These are phyloP conservation scores for Dendrobium huoshanense DNA, from an alignment of 106 monocot genomes.

Conservation along the genomic window DNA sequence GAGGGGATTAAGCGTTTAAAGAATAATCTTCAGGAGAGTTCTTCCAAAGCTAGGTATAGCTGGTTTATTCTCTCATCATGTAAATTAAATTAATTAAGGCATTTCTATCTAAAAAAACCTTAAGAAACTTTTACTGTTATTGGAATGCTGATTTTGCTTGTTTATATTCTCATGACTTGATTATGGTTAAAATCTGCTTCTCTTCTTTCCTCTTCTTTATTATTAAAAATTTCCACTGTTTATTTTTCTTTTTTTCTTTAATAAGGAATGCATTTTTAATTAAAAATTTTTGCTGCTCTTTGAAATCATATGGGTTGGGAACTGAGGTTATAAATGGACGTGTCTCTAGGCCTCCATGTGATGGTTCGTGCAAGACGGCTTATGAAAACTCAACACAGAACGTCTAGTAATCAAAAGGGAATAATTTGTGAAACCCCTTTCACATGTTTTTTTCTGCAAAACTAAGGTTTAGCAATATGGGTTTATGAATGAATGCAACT, in stretches of 20 bases:
- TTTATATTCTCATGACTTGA: background rate
- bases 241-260: background rate
- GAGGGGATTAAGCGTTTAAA: constrained; percentile 49
- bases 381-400: background rate
- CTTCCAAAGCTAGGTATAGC: constrained; percentile 43
- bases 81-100: background rate
- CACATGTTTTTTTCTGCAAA: background rate
- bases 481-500: no score
- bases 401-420: background rate
- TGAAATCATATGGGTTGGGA: background rate
- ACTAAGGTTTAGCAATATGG: no score
- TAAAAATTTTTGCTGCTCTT: background rate
- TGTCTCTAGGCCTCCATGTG: background rate
- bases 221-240: background rate
- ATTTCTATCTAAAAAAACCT: background rate
- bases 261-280: background rate
- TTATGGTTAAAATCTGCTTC: background rate
- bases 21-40: constrained; percentile 30
- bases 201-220: background rate
- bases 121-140: background rate
- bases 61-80: background rate
- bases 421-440: background rate
- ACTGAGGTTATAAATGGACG: background rate
- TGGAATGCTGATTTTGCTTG: background rate
- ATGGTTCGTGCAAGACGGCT: background rate